phyloP scores from a whole-genome alignment of 202 grass and related monocot genomes.

The Schoenoplectus triqueter region DNA sequence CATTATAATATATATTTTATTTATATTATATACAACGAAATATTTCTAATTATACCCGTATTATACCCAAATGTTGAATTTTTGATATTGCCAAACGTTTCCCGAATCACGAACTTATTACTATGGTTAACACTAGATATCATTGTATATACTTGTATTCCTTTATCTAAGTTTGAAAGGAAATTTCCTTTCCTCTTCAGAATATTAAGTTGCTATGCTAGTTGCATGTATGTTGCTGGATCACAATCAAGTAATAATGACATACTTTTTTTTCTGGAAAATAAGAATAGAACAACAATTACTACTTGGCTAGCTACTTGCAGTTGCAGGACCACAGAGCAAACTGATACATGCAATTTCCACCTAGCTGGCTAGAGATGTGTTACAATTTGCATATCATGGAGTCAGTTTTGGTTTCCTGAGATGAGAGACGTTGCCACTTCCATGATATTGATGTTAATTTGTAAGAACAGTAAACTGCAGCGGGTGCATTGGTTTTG shows the following conservation, averaged over 20 bases:
- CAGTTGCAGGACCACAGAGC: constrained; percentile 15
- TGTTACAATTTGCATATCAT: constrained; percentile 17
- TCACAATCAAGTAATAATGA: constrained; percentile 23
- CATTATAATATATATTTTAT: too few species aligned
- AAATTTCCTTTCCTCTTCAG: not conserved
- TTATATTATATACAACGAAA: too few species aligned
- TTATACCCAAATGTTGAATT: too few species aligned
- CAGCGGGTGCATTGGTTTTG: constrained; percentile 28
- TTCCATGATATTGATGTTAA: constrained; percentile 13
- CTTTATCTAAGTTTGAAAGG: not conserved
- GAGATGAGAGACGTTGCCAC: not conserved
- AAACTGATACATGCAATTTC: constrained; percentile 32
- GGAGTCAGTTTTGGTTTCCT: constrained; percentile 24
- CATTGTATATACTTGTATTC: not conserved
- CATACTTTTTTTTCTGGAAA: not conserved
- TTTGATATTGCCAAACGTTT: too few species aligned
- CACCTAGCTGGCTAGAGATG: not conserved
- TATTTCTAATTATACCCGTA: too few species aligned
- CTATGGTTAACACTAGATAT: not conserved
- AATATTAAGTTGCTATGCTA: not conserved
- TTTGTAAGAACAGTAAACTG: constrained; percentile 16
- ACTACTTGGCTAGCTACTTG: not conserved
- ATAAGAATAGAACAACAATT: constrained; percentile 16
- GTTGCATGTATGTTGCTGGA: not conserved
- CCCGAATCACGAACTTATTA: not conserved